These are phyloP conservation scores for Thermothelomyces thermophilus DNA, from an alignment of 2,329 filamentous ascomycete species.

Conservation along the genomic window DNA sequence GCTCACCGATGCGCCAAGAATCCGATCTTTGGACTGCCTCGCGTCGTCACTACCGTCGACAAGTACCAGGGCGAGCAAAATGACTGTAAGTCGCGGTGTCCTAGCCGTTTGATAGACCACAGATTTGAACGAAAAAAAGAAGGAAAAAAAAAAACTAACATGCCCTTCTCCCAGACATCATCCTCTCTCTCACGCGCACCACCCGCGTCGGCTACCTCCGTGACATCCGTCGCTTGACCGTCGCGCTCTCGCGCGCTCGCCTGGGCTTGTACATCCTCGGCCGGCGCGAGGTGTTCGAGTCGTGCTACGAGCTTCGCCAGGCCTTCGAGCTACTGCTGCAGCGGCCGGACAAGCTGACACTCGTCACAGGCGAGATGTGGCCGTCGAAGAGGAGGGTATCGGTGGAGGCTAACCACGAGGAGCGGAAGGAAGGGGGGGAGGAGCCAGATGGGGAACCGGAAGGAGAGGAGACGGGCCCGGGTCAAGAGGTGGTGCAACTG, in stretches of 20 bases:
- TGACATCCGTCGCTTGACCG: constrained; percentile 87
- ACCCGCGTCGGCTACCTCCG: constrained; percentile 85
- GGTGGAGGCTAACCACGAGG: background rate
- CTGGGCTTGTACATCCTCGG: constrained; percentile 90
- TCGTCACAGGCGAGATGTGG: constrained; percentile 83
- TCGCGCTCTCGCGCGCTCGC: constrained; percentile 85
- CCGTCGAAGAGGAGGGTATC: constrained; percentile 53
- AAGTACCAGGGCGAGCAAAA: constrained; percentile 99
- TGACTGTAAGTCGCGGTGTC: constrained; percentile 58
- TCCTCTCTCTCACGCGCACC: constrained; percentile 86
- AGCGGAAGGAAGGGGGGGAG: constrained; percentile 25
- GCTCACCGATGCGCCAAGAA: constrained; percentile 76
- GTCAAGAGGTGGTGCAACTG: constrained; percentile 32
- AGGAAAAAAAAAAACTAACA: background rate
- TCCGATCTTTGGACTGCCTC: constrained; percentile 79
- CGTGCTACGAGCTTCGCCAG: constrained; percentile 77
- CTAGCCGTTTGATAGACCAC: background rate
- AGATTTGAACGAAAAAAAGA: too few species aligned
- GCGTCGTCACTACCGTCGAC: constrained; percentile 88
- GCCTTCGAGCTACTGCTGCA: constrained; percentile 74
- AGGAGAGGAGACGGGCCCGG: too few species aligned
- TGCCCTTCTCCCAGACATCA: constrained; percentile 57
- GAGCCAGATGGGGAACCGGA: constrained; percentile 42
- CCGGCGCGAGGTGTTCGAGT: constrained; percentile 79
- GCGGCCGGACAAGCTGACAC: constrained; percentile 71